These are phyloP conservation scores for Pseudotulostoma volvatum DNA, from an alignment of 495 filamentous ascomycete species.

Conservation along the genomic window DNA sequence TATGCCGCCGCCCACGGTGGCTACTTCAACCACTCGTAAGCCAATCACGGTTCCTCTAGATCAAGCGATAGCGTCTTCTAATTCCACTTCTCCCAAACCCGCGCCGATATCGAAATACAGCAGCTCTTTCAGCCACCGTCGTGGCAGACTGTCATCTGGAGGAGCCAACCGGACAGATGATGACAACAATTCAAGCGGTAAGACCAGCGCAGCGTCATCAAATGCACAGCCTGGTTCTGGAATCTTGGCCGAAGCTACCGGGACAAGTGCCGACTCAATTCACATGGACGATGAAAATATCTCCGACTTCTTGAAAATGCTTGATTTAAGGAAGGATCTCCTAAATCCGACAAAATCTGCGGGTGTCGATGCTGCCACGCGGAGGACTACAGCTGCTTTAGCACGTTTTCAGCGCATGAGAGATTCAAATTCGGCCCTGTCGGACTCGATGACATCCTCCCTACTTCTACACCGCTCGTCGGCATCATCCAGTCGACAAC, in stretches of 20 bases:
- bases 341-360: conserved; percentile 44
- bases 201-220: conserved; percentile 69
- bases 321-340: conserved; percentile 67
- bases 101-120: conserved; percentile 52
- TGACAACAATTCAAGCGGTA: conserved; percentile 73
- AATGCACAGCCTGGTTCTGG: conserved; percentile 73
- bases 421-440: conserved; percentile 69
- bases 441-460: conserved; percentile 78
- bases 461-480: conserved; percentile 68
- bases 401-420: conserved; percentile 68
- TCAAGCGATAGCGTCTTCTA: conserved; percentile 40
- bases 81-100: conserved; percentile 58
- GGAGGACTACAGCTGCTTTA: conserved; percentile 50
- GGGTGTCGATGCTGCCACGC: conserved; percentile 39
- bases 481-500: conserved; percentile 66
- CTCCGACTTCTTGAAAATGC: conserved; percentile 74
- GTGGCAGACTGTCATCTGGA: conserved; percentile 57
- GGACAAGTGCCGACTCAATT: conserved; percentile 60
- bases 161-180: conserved; percentile 60
- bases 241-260: conserved; percentile 56
- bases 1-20: conserved; percentile 39
- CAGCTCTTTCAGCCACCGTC: conserved; percentile 79
- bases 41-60: conserved; percentile 30
- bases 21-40: conserved; percentile 39
- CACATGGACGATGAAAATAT: conserved; percentile 83